These are phyloP conservation scores for Suillus ampliporus DNA, from an alignment of 768 basidiomycete genomes.

Conservation along the genomic window DNA sequence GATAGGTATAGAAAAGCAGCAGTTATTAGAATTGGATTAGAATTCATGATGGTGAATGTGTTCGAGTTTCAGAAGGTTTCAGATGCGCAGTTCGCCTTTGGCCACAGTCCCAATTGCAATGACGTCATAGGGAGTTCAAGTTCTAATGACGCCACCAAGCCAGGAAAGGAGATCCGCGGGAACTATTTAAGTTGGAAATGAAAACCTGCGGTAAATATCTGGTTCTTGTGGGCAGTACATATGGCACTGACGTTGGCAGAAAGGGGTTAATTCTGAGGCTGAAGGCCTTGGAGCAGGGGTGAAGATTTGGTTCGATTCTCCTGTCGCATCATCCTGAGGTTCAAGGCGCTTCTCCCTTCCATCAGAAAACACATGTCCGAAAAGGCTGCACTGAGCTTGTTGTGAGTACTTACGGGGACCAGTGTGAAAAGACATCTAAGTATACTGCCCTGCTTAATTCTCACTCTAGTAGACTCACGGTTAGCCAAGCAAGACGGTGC, in stretches of 20 bases:
- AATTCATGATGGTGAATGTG: conserved; percentile 5
- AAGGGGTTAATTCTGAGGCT: no score
- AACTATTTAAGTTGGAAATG: background rate
- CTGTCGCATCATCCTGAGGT: no score
- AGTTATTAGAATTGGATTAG: background rate
- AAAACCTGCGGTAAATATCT: background rate
- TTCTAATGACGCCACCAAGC: background rate
- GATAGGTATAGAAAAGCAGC: conserved; percentile 12
- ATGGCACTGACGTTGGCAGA: no score
- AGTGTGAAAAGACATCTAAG: background rate
- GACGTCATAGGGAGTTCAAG: background rate
- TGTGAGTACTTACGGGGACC: background rate
- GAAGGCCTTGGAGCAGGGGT: no score
- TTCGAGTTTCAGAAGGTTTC: background rate
- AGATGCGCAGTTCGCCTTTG: background rate
- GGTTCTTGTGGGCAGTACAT: no score
- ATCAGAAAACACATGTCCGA: background rate
- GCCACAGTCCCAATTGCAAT: background rate
- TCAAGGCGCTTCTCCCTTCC: background rate
- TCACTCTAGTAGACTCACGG: no score
- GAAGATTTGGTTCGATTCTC: no score
- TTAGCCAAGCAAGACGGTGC: background rate
- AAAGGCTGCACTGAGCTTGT: background rate
- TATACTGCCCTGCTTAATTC: background rate
- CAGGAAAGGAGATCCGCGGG: background rate